phyloP scores from a whole-genome alignment of 2,329 filamentous ascomycete species.

The Coleophoma crateriformis region DNA sequence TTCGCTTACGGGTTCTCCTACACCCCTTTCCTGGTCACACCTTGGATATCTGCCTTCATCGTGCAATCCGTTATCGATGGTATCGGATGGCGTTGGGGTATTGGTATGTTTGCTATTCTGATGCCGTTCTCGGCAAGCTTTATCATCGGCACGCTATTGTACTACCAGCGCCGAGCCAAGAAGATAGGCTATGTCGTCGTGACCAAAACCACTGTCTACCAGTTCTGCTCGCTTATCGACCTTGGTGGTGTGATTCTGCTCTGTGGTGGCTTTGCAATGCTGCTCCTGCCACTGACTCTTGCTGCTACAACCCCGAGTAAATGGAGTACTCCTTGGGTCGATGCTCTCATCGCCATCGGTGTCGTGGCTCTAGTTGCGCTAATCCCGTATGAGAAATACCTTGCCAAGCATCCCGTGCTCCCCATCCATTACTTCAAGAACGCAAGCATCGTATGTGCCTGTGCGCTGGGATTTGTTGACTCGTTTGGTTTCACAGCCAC shows the following conservation, averaged over 20 bases:
- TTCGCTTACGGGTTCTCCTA: slow-evolving; percentile 42
- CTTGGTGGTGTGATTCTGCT: slow-evolving; percentile 39
- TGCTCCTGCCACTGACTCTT: slow-evolving; percentile 42
- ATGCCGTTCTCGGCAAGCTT: slow-evolving; percentile 46
- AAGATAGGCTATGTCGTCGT: slow-evolving; percentile 34
- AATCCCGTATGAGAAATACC: slow-evolving; percentile 42
- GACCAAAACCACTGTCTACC: slow-evolving; percentile 16
- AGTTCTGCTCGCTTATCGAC: slow-evolving; percentile 33
- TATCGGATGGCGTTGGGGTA: slow-evolving; percentile 50
- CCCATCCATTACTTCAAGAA: slow-evolving; percentile 39
- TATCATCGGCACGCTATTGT: slow-evolving; percentile 40
- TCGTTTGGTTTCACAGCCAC: slow-evolving; percentile 36
- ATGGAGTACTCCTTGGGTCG: slow-evolving; percentile 38
- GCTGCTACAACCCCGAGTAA: slow-evolving; percentile 26
- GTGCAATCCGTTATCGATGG: slow-evolving; percentile 35
- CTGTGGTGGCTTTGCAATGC: slow-evolving; percentile 38
- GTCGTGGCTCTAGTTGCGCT: slow-evolving; percentile 30
- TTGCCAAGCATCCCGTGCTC: slow-evolving; percentile 38
- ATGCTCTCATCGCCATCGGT: slow-evolving; percentile 37
- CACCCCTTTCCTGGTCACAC: slow-evolving; percentile 49
- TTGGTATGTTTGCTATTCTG: slow-evolving; percentile 50
- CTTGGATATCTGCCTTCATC: slow-evolving; percentile 48
- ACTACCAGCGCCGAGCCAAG: slow-evolving; percentile 43
- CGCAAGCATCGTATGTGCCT: slow-evolving; percentile 34
- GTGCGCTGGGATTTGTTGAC: slow-evolving; percentile 35